A percentile compares a stretch with the other conserved stretches of the same genome.
These are phyloP conservation scores for Aspergillus leporis DNA, from an alignment of 495 filamentous ascomycete genomes.

Conservation along the genomic window DNA sequence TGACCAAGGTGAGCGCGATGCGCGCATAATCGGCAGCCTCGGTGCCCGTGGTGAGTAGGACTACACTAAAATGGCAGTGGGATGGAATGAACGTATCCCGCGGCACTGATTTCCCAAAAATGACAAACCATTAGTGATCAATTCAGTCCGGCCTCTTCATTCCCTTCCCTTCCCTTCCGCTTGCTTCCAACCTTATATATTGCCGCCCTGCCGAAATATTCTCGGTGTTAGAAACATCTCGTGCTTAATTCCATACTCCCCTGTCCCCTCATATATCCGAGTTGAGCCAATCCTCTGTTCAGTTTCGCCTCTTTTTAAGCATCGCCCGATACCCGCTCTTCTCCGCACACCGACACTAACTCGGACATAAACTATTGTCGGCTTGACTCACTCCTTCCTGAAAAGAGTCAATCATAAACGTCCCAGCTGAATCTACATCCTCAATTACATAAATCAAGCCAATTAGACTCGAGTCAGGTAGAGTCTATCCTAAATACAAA, in stretches of 20 bases:
- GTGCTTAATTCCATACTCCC: neutral
- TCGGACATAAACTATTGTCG: neutral
- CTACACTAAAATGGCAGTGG: neutral
- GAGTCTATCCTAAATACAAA: neutral
- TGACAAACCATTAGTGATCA: slow-evolving; percentile 6
- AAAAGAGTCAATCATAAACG: neutral
- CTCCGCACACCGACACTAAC: neutral
- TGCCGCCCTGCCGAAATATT: neutral
- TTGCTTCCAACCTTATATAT: slow-evolving; percentile 1
- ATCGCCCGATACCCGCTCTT: neutral
- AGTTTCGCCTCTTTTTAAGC: neutral
- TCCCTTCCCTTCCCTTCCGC: neutral
- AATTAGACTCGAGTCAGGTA: neutral
- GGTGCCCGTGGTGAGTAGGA: neutral
- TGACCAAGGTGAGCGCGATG: no score
- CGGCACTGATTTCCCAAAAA: neutral
- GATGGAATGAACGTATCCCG: neutral
- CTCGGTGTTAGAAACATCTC: neutral
- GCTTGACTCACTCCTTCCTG: neutral
- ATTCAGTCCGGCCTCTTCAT: neutral
- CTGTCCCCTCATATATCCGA: neutral
- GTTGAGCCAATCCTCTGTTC: no score
- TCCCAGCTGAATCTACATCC: neutral
- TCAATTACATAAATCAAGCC: neutral
- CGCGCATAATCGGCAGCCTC: neutral